Base-by-base conservation (phyloP, 768 basidiomycete species). In the Neoboletus subvelutipes region DNA sequence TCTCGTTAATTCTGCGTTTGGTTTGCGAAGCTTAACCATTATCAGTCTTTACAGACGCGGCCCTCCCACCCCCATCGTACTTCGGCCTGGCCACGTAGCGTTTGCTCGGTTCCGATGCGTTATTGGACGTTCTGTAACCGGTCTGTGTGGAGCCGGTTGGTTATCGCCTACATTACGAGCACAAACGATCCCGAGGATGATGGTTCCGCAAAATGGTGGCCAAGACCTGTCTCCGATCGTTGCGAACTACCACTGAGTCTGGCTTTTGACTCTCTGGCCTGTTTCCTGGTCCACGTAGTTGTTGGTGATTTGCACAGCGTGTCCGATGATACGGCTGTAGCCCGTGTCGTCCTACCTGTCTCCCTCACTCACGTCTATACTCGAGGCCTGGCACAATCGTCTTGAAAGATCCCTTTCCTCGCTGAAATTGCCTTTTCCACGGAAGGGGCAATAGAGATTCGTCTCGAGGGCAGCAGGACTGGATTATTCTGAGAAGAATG, bases 381-480 rank as follows among this genome's bases (percentile, higher is more conserved):
- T 59, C 39, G 63, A 52, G 60, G 60, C 43, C 29, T 37, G 42
- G 55, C 53, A 57, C 53, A 43, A 5, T 31, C 4, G 28, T 61
- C 56, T 59, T 50, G 61, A 58, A 50, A 57, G 45, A 40, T 61
- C 50, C 61, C 50, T 50, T 58, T 59, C 53, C 58, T 60, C 34
- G 61, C 63, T 73, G 74, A 73, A 76, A 69, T 80, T 80, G 73
- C 58, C 67, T 62, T 63, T 76, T 70, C 76, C 64, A 39, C 64
- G 78, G 79, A 79, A 74, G 64, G 68, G 71, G 63, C 71, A 80
- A 79, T 66, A 83, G 81, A 82, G 82, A 80, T 78, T 81, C 68
- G 80, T 76, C 83, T 83, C 81, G 77, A 77, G 74, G 71, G 67
- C 75, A 70, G 67, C 55, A 58, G 56, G 56, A 61, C 62, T 56